phyloP scores from a whole-genome alignment of 805 yeast genomes.

The Kuraishia piskuri region DNA sequence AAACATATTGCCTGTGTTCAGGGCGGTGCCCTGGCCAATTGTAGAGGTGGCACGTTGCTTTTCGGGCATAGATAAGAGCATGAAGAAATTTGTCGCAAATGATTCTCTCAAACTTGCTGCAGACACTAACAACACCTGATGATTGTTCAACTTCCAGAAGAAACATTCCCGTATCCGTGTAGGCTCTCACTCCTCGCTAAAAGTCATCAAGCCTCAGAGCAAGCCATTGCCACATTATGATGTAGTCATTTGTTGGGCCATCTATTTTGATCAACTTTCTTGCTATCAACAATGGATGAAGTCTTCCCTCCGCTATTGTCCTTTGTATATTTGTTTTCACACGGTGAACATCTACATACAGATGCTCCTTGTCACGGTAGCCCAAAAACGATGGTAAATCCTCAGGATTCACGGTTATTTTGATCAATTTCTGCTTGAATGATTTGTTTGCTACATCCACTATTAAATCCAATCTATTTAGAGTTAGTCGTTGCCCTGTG shows the following conservation, averaged over 20 bases:
- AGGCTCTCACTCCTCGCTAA: neutral
- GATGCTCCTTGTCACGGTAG: neutral
- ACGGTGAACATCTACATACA: neutral
- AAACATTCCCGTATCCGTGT: neutral
- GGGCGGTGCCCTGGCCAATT: constrained; percentile 67
- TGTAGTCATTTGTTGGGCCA: neutral
- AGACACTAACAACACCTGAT: neutral
- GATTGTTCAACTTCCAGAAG: neutral
- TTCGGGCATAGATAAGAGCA: constrained; percentile 59
- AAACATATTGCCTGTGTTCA: constrained; percentile 58
- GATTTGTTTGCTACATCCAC: neutral
- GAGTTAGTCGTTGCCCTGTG: neutral
- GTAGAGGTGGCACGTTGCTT: constrained; percentile 42
- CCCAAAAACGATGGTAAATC: neutral
- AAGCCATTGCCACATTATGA: neutral
- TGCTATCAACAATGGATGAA: neutral
- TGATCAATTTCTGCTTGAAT: neutral
- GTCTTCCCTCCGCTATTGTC: neutral
- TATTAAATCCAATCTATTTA: neutral
- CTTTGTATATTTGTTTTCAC: neutral
- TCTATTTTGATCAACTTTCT: neutral
- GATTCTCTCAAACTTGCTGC: neutral
- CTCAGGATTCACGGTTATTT: neutral
- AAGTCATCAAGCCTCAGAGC: neutral
- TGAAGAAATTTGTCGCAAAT: constrained; percentile 21